Conservation (phyloP, 116 monocot species). For the Zostera marina region DNA sequence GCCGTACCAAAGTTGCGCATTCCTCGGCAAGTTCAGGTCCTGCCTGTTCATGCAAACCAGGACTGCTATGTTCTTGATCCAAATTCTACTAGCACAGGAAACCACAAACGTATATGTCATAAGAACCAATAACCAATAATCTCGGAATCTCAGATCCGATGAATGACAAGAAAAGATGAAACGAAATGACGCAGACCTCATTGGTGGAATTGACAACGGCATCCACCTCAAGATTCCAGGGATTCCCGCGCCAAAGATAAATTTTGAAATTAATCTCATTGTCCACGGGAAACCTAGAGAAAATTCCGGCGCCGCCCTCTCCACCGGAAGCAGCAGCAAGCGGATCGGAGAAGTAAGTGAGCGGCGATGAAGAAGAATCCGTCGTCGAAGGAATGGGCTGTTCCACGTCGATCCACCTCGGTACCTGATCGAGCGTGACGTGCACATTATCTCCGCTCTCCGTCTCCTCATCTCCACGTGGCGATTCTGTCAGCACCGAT, state of each 20-base stretch:
- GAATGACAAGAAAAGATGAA: background rate
- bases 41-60: slow-evolving; percentile 84
- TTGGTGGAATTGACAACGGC: slow-evolving; percentile 95
- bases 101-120: background rate
- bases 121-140: background rate
- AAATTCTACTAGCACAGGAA: slow-evolving; percentile 39
- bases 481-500: slow-evolving; percentile 16
- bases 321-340: slow-evolving; percentile 29
- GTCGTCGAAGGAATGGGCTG: slow-evolving; percentile 18
- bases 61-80: slow-evolving; percentile 93
- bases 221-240: slow-evolving; percentile 93
- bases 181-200: slow-evolving; percentile 32
- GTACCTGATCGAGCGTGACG: slow-evolving; percentile 81
- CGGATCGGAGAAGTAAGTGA: slow-evolving; percentile 67
- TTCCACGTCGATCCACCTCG: slow-evolving; percentile 81
- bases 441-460: slow-evolving; percentile 33
- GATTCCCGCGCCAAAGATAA: slow-evolving; percentile 82
- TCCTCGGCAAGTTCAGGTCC: slow-evolving; percentile 90
- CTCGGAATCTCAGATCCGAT: background rate
- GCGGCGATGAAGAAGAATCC: slow-evolving; percentile 29
- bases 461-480: slow-evolving; percentile 24
- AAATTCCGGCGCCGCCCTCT: slow-evolving; percentile 13
- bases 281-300: slow-evolving; percentile 79
- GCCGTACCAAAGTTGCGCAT: slow-evolving; percentile 65
- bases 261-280: slow-evolving; percentile 77